Evolutionary conservation across 768 basidiomycete species (phyloP), one percentile per base, ranked within the genome.

Genomic region (Boletus tomentosulus): DNA sequence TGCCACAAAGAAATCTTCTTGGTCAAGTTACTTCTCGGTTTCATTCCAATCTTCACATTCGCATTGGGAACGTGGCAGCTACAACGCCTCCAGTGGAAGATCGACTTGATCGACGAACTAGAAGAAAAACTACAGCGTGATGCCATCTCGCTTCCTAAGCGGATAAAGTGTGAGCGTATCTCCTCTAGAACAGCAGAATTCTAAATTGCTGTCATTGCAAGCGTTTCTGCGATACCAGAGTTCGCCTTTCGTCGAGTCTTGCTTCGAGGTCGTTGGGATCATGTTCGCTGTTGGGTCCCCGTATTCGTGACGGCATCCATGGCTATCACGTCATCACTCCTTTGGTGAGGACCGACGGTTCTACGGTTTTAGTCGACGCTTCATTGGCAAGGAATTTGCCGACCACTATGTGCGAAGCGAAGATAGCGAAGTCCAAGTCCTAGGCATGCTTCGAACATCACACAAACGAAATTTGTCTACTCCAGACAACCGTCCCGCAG

Each of bases 51-150:
- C 56, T 85, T 97, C 66, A 92, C 93, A 0, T 92, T 94, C 60
- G 87, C 79, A 15, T 75, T 99, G 56, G 96, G 97, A 15, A 82
- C 84, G 19, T 98, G 96, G 96, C 97, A 99, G 72, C 75, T 99
- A 31, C 82, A 91, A 62, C 83, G 97, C 46, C 79, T 98, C 30
- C 82, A 90, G 68, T 99, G 97, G 97, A 99, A 99, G 72, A 76
- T 96, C 43, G 82, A 83, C 49, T 78, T 99, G 48, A 98, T 98
- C 57, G 91, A 97, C 59, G 91, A 98, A 63, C 77, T 98, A 34
- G 89, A 97, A 67, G 85, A 90, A 70, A 96, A 97, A 71, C 73
- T 98, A 34, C 79, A 87, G 57, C 77, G 87, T 15, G 83, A 81
- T 31, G 87, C 96, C 1, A 80, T 99, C 52, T 64, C 75, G 25